Evolutionary conservation across 305 asterid genomes (phyloP), one percentile per base, ranked within the genome.

Genomic region (Fraxinus paxiana): DNA sequence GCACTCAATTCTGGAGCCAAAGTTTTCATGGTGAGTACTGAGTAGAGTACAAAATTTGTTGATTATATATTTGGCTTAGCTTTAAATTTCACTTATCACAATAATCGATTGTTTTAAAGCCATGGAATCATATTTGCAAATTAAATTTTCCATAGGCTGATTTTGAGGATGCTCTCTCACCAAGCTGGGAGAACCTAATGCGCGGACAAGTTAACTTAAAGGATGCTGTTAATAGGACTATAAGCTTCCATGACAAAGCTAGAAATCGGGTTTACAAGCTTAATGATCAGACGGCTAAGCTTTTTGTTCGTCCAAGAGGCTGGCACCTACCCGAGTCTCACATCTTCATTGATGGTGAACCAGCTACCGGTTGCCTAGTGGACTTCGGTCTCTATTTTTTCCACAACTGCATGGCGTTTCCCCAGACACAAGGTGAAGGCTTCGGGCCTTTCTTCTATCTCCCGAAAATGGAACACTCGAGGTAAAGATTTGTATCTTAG

Each of bases 1-100:
- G 99, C 99, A 0, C 97, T 96, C 84, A 96, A 96, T 73, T 96
- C 97, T n/a, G 98, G 98, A 0, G 98, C 97, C 83, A 96, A 96
- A 80, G 97, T 96, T 59, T 96, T 96, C 88, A 94, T 96, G 99
- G 99, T 95, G 73, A 51, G 87, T 63, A 63, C 34, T 95, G 73
- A 51, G 87, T 63, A 63, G 72, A 26, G 10, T 63, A 63, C 30
- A 61, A 5, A 54, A 54, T 17, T 54, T 54, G 26, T 54, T 54
- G 22, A n/a, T 51, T 51, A 51, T 51, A 0, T 17, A 17, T 54
- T 17, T 17, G 65, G 65, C 65, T 54, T n/a, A 46, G 56, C 56
- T 46, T 46, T 46, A 13, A 46, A 46, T 46, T 46, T 46, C 56
- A 13, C 54, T 46, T 46, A 12, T 46, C 56, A 46, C 56, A 46